Conservation (phyloP, 2,329 filamentous ascomycete genomes). For the Myotisia sp. region DNA sequence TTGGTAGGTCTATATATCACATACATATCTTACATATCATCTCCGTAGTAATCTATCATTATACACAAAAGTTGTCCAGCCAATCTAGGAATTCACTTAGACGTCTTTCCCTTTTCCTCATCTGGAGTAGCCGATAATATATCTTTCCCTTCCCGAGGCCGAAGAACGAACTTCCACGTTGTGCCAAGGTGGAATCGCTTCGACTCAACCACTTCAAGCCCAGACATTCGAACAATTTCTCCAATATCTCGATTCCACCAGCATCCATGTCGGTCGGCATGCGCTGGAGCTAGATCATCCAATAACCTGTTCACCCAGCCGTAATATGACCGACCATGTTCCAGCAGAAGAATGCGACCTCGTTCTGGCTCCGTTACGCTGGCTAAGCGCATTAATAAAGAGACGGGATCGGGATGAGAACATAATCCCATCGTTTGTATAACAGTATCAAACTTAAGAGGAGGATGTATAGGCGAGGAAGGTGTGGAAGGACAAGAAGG, state of each 20-base stretch:
- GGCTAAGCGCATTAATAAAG: constrained; percentile 28
- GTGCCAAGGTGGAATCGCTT: constrained; percentile 36
- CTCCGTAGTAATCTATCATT: too few relatives aligned
- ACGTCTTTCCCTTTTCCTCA: too few relatives aligned
- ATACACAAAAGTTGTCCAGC: too few relatives aligned
- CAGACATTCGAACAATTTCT: constrained; percentile 33
- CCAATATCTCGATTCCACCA: constrained; percentile 41
- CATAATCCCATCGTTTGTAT: constrained; percentile 39
- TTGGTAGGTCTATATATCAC: too few relatives aligned
- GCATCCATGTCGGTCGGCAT: constrained; percentile 38
- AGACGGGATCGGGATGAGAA: constrained; percentile 32
- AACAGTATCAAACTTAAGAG: constrained; percentile 34
- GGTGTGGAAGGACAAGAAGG: constrained; percentile 5
- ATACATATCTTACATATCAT: too few relatives aligned
- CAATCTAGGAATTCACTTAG: too few relatives aligned
- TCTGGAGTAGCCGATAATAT: not conserved
- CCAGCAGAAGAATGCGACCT: constrained; percentile 34
- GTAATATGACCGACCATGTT: constrained; percentile 36
- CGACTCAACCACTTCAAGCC: constrained; percentile 34
- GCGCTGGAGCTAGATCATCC: constrained; percentile 33
- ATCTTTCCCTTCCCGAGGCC: constrained; percentile 15
- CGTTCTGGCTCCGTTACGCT: constrained; percentile 25
- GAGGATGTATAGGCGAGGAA: too few relatives aligned
- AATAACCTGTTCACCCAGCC: constrained; percentile 34
- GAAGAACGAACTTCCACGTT: constrained; percentile 32